phyloP scores from a whole-genome alignment of 148 eudicot species.

The Diospyros kaki region DNA sequence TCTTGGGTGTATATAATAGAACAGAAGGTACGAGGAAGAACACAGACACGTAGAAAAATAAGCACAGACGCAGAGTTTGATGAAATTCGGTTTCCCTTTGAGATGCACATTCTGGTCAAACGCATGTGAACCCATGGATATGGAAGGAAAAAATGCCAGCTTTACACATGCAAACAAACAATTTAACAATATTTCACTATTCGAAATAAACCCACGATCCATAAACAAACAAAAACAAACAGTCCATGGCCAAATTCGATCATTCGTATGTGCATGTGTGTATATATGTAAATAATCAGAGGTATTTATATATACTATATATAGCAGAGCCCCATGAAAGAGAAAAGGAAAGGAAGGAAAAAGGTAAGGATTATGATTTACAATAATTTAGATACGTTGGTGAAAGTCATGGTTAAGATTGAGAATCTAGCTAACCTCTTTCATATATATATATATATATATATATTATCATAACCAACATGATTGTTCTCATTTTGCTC shows the following conservation, averaged over 20 bases:
- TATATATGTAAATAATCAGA: background rate
- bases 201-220: background rate
- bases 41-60: background rate
- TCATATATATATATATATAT: background rate
- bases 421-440: conserved; percentile 10
- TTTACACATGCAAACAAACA: background rate
- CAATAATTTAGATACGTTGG: conserved; percentile 14
- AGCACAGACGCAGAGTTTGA: conserved; percentile 3
- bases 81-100: background rate
- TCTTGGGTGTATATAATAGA: background rate
- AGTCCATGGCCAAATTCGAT: background rate
- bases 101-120: background rate
- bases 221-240: background rate
- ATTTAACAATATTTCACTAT: conserved; percentile 10
- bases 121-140: background rate
- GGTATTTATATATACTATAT: background rate
- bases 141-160: too few relatives aligned
- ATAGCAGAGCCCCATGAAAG: background rate
- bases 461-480: conserved; percentile 13
- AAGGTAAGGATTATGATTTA: conserved; percentile 16
- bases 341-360: background rate
- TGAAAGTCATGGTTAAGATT: conserved; percentile 22
- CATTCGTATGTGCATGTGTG: background rate
- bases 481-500: conserved; percentile 7
- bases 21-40: conserved; percentile 10